Evolutionary conservation across 73 alveolate species (phyloP).

Genomic region (Paramecium sonneborni): DNA sequence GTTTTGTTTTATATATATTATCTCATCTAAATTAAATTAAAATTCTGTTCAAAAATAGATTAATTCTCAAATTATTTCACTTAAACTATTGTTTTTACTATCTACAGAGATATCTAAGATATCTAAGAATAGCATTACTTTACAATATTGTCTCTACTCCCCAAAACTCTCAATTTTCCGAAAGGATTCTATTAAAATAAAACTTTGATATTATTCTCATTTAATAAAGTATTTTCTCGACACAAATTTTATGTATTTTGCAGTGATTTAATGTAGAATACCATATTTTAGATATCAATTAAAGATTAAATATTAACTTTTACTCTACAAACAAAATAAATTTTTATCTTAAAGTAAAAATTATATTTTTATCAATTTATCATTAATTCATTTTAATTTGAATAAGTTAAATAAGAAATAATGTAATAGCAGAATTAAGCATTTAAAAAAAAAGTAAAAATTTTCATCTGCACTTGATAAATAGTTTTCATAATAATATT

Average conservation of each 20-base stretch:
- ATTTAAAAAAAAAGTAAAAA: no score
- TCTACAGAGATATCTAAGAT: not conserved
- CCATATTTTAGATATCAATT: not conserved
- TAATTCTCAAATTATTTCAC: not conserved
- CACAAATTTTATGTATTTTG: not conserved
- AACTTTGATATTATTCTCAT: not conserved
- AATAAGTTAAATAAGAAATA: no score
- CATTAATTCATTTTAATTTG: no score
- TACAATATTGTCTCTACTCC: not conserved
- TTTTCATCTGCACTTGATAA: no score
- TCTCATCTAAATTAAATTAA: not conserved
- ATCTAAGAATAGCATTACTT: not conserved
- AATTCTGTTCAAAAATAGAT: not conserved
- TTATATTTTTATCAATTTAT: no score
- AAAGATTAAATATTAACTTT: not conserved
- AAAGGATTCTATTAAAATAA: not conserved
- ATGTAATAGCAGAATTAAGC: no score
- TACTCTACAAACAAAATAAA: no score
- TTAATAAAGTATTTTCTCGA: not conserved
- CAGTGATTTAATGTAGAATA: not conserved
- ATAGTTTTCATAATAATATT: no score
- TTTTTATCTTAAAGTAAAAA: no score
- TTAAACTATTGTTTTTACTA: not conserved
- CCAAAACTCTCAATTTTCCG: not conserved
- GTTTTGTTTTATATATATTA: not conserved